A percentile compares a stretch with the other conserved stretches of the same genome.
These are phyloP conservation scores for Citrullus amarus DNA, from an alignment of 306 rosid genomes.

Conservation along the genomic window DNA sequence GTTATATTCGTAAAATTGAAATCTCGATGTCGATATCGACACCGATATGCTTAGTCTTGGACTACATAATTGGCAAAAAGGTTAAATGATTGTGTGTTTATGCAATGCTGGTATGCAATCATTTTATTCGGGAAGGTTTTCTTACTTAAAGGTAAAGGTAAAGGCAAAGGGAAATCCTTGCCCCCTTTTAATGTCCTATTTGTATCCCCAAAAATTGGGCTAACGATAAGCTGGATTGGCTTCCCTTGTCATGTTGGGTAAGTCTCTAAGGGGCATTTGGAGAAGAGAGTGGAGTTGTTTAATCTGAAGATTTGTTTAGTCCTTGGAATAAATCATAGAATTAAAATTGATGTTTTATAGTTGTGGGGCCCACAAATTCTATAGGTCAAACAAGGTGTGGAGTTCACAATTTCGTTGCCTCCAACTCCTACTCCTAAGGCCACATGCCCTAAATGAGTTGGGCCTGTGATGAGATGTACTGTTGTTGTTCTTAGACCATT, in stretches of 20 bases:
- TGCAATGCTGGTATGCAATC: background rate
- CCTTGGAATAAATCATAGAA: too few relatives aligned
- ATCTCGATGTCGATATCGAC: too few relatives aligned
- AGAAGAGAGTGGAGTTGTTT: too few relatives aligned
- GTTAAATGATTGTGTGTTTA: slow-evolving; percentile 14
- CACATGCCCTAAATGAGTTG: background rate
- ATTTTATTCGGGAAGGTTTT: background rate
- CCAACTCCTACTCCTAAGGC: too few relatives aligned
- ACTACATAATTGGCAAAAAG: background rate
- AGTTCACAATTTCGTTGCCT: too few relatives aligned
- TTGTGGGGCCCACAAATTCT: too few relatives aligned
- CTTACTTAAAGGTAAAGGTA: background rate
- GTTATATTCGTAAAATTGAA: too few relatives aligned
- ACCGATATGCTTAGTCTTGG: background rate
- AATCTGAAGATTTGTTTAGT: too few relatives aligned
- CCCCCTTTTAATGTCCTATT: background rate
- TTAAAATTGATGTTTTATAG: too few relatives aligned
- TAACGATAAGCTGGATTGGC: background rate
- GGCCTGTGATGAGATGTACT: background rate
- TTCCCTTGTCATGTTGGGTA: background rate
- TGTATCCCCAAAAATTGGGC: background rate
- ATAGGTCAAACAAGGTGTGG: too few relatives aligned
- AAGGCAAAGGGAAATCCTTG: background rate
- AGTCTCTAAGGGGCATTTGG: background rate
- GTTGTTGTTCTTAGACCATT: background rate